Percentiles rank a stretch among this genome's conserved stretches.
Evolutionary conservation across 331 rosid species (phyloP).

Genomic region (Quercus phellos): DNA sequence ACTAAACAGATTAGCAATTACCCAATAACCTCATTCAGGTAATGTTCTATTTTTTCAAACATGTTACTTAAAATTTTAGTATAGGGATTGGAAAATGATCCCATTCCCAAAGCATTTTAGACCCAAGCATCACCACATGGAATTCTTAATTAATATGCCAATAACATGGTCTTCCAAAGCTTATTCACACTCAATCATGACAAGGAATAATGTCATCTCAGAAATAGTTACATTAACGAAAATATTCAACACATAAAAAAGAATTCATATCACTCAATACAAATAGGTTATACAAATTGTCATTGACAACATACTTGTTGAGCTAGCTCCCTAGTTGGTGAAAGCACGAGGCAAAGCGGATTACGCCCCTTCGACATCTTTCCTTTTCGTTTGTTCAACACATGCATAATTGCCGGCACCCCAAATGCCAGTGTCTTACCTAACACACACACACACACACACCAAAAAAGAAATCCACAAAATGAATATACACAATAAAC

Average conservation of each 20-base stretch:
- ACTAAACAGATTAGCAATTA: background rate
- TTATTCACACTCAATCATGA: background rate
- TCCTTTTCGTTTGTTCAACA: slow-evolving; percentile 54
- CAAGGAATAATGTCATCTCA: background rate
- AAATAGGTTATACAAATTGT: background rate
- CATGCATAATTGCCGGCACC: slow-evolving; percentile 80
- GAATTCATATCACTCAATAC: background rate
- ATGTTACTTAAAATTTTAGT: background rate
- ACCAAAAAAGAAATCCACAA: background rate
- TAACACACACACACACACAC: slow-evolving; percentile 3
- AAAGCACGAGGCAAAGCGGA: slow-evolving; percentile 82
- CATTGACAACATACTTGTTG: slow-evolving; percentile 63
- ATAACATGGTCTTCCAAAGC: background rate
- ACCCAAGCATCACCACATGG: background rate
- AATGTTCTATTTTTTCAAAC: background rate
- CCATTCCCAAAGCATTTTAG: background rate
- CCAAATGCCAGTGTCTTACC: slow-evolving; percentile 97
- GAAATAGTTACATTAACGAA: too few relatives aligned
- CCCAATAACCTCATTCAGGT: background rate
- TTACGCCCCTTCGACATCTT: slow-evolving; percentile 55
- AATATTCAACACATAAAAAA: background rate
- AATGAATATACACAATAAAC: background rate
- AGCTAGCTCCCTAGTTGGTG: slow-evolving; percentile 96
- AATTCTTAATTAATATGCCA: background rate
- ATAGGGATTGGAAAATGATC: background rate